Evolutionary conservation across 1,139 yeast genomes (phyloP), one percentile per base, ranked within the genome.

Genomic region (Taphrina sp.): DNA sequence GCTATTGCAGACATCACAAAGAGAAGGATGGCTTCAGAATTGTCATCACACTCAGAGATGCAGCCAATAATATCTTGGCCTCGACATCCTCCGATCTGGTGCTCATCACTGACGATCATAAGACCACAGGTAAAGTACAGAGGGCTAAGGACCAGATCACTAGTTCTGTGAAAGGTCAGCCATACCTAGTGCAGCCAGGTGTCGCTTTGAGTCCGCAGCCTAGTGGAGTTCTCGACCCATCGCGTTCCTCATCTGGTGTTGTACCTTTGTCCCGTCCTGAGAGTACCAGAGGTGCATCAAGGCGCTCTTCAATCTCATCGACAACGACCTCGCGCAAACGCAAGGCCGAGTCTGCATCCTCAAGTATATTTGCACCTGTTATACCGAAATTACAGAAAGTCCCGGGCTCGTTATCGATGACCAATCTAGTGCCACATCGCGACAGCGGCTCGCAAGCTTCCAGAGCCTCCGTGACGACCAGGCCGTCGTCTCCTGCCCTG

Each of bases 1-100:
- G 98, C 69, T 92, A 92, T 69, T 90, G 96, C 71, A 81, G 97
- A 64, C 98, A 92, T 69, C 97, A 92, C 70, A 81, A 81, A 63
- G 95, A 90, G 61, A 74, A 82, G 26, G 79, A 78, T 53, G 97
- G 97, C 1, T 92, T 89, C 72, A 71, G 44, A 14, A 52, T 47
- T 37, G 77, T 77, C 64, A 73, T 90, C 36, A 73, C 89, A 43
- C 81, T 89, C 63, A 81, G 88, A 60, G 81, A 90, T 67, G 66
- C 73, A 57, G 67, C 72, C 8, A 85, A 82, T 37, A 73, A 74
- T 24, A 75, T 88, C 4, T 77, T 90, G 22, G 96, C 92, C 10
- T 83, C 83, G 64, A 80, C 82, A 36, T 69, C 84, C 5, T 79
- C 95, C 0, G 74, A 82, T 5, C 80, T 89, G 1, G 86, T 92